These are phyloP conservation scores for Coemansia sp. DNA, from an alignment of 192 early-diverging fungal genomes.

Conservation along the genomic window DNA sequence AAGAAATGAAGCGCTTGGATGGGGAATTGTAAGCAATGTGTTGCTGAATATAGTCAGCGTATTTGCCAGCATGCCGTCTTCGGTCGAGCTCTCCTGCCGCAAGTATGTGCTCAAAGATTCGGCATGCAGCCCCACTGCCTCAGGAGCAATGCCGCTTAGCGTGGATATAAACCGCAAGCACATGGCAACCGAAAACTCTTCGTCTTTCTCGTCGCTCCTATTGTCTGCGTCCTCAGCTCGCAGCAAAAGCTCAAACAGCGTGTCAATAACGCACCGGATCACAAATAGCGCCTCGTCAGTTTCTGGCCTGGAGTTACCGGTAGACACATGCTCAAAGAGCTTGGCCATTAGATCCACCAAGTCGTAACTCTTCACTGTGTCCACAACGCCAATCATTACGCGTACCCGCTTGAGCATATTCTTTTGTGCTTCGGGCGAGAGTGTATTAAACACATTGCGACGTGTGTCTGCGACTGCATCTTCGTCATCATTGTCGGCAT, in stretches of 20 bases:
- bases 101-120: constrained; percentile 56
- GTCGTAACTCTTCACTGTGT: constrained; percentile 21
- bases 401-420: constrained; percentile 41
- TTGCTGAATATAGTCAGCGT: constrained; percentile 57
- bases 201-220: not conserved
- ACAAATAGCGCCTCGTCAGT: constrained; percentile 55
- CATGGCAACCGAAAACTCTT: constrained; percentile 15
- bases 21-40: constrained; percentile 41
- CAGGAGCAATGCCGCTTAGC: constrained; percentile 57
- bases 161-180: constrained; percentile 56
- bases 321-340: constrained; percentile 33
- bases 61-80: constrained; percentile 57
- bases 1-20: constrained; percentile 58
- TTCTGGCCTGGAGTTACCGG: constrained; percentile 45
- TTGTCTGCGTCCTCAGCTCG: constrained; percentile 58
- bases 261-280: constrained; percentile 68
- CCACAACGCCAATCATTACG: constrained; percentile 51
- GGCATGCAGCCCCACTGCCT: constrained; percentile 54
- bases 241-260: constrained; percentile 70
- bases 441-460: constrained; percentile 34
- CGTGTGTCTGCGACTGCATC: constrained; percentile 12
- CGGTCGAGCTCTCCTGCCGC: constrained; percentile 39
- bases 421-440: constrained; percentile 45
- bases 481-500: constrained; percentile 31
- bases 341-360: constrained; percentile 33